Base-by-base conservation (phyloP, 257 asterid genomes). In the Solanum piurae region DNA sequence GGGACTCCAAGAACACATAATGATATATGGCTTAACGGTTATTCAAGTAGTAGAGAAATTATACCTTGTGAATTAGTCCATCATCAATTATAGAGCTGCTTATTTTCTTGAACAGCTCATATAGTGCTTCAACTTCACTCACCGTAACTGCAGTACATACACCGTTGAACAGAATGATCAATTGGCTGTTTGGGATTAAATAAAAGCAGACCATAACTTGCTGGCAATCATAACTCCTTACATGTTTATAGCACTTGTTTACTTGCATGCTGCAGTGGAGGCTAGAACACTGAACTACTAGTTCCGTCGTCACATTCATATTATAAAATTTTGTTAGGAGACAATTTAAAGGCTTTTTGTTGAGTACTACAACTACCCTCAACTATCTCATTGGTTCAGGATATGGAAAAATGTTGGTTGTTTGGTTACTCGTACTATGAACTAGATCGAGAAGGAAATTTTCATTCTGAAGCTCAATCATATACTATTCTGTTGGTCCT, bases 41-140 rank as follows among this genome's bases (percentile, higher is more conserved):
- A 73, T 49, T 21, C 3, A 33, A 20, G 38, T 29, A 31, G 29
- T 36, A 72, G 69, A 75, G 44, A 88, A 66, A 18, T 12, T 25
- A 66, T 92, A 94, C 98, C 98, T 94, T 97, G 92, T 97, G 97
- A 90, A 97, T 97, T 89, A 95, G 97, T 16, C 99, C 98, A 80
- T 97, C 99, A 12, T 93, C 90, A 33, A 91, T 86, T 77, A 95
- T 95, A 84, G 96, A 93, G 91, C 98, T 93, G 93, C 98, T 94
- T 68, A 97, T 94, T 88, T 94, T 97, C 94, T 94, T 95, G 88
- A 79, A 95, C 75, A 96, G 94, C 86, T 92, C 94, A 69, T 93
- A 92, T 83, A 96, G 91, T 66, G 99, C 98, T 90, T 96, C 98
- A 11, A 96, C 97, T 94, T 96, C 98, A 84, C 91, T 93, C 76